These are phyloP conservation scores for Chenopodium formosanum DNA, from an alignment of 148 eudicot genomes.

Conservation along the genomic window DNA sequence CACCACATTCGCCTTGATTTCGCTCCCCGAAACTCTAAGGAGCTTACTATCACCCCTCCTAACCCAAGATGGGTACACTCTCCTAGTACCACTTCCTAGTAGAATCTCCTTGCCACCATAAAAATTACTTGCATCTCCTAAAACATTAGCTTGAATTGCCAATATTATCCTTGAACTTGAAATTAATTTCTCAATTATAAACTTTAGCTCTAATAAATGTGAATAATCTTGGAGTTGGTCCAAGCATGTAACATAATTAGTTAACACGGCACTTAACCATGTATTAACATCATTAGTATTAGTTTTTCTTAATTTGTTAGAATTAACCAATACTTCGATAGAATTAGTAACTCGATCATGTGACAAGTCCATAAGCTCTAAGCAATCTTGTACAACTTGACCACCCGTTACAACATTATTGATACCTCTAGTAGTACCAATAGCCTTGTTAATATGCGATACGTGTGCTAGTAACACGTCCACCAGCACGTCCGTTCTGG, in stretches of 20 bases:
- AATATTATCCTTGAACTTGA: slow-evolving; percentile 14
- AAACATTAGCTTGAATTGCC: slow-evolving; percentile 18
- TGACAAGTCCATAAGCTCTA: slow-evolving; percentile 36
- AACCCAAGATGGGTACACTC: slow-evolving; percentile 19
- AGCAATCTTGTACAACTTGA: slow-evolving; percentile 21
- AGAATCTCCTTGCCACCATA: background rate
- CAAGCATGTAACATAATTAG: slow-evolving; percentile 33
- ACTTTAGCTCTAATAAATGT: slow-evolving; percentile 18
- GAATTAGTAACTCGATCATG: slow-evolving; percentile 25
- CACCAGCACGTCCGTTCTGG: slow-evolving; percentile 11
- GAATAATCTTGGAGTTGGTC: slow-evolving; percentile 22
- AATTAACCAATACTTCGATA: background rate
- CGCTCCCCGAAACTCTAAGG: slow-evolving; percentile 11
- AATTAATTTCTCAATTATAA: slow-evolving; percentile 16
- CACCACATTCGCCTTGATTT: slow-evolving; percentile 21
- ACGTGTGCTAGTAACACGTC: slow-evolving; percentile 7
- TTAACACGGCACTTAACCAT: slow-evolving; percentile 37
- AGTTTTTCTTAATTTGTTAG: background rate
- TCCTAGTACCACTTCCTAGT: background rate
- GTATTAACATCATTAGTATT: slow-evolving; percentile 9
- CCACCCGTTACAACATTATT: background rate
- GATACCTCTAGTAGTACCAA: slow-evolving; percentile 9
- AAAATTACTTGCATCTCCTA: background rate
- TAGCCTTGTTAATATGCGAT: slow-evolving; percentile 17
- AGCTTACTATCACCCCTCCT: slow-evolving; percentile 23